phyloP scores from a whole-genome alignment of 176 grass and related monocot genomes.

The Carex cristatella region DNA sequence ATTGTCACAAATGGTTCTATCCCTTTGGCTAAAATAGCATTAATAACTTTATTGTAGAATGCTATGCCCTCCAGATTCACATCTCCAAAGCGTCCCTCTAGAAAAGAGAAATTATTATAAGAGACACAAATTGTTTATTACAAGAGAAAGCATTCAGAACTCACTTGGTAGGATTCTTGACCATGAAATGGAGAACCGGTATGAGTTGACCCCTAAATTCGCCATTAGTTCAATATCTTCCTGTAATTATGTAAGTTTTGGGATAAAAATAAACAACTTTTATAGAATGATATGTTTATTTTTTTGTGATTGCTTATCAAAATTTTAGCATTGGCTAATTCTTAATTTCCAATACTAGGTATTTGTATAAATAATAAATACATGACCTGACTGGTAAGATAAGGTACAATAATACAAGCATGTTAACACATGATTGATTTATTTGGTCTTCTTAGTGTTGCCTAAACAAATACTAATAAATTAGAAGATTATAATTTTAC shows the following conservation, averaged over 20 bases:
- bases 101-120: background rate
- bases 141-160: background rate
- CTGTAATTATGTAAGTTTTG: constrained; percentile 18
- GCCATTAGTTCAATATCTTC: constrained; percentile 54
- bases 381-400: background rate
- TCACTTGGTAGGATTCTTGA: constrained; percentile 63
- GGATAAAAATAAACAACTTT: background rate
- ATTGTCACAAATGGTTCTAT: constrained; percentile 70
- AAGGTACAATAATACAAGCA: background rate
- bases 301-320: background rate
- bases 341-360: background rate
- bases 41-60: constrained; percentile 48
- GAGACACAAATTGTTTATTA: background rate
- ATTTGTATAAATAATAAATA: background rate
- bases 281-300: background rate
- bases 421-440: background rate
- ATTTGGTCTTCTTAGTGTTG: background rate
- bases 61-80: constrained; percentile 38
- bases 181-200: constrained; percentile 77
- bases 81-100: constrained; percentile 42
- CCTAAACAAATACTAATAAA: background rate
- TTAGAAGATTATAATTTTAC: background rate
- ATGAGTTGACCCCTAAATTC: constrained; percentile 50
- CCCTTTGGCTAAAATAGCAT: constrained; percentile 33
- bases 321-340: background rate